These are phyloP conservation scores for Oryza glumipatula DNA, from an alignment of 176 grass and related monocot species.

Conservation along the genomic window DNA sequence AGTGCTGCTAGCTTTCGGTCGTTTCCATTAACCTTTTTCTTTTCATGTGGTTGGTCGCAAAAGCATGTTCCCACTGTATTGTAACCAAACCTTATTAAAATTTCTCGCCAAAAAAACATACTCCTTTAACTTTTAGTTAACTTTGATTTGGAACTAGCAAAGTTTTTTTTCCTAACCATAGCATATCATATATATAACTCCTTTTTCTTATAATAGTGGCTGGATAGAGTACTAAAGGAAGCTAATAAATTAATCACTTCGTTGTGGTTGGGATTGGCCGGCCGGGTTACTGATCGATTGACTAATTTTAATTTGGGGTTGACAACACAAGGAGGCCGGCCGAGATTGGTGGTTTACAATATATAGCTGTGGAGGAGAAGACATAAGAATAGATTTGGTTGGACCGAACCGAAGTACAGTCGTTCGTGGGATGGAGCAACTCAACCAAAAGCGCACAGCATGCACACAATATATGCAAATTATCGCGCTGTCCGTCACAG, in stretches of 20 bases:
- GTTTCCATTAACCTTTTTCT: too few species aligned
- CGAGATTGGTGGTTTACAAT: neutral
- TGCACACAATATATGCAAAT: neutral
- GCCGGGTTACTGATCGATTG: neutral
- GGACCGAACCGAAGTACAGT: neutral
- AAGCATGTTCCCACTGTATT: too few species aligned
- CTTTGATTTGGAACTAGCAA: too few species aligned
- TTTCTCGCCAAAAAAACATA: too few species aligned
- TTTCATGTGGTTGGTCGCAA: too few species aligned
- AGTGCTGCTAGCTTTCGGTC: too few species aligned
- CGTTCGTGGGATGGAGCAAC: neutral
- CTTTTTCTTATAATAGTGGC: neutral
- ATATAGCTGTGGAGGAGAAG: neutral
- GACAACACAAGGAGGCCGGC: neutral
- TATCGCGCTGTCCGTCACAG: neutral
- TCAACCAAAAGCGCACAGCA: conserved; percentile 3
- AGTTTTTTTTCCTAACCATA: neutral
- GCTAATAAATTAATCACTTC: neutral
- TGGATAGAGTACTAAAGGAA: neutral
- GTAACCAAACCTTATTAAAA: too few species aligned
- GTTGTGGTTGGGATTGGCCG: neutral
- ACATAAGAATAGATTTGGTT: neutral
- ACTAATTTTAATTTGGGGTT: neutral
- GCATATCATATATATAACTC: neutral
- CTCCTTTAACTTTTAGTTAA: too few species aligned